Evolutionary conservation across 2,329 filamentous ascomycete genomes (phyloP).

Genomic region (Diaporthe aspalathi): DNA sequence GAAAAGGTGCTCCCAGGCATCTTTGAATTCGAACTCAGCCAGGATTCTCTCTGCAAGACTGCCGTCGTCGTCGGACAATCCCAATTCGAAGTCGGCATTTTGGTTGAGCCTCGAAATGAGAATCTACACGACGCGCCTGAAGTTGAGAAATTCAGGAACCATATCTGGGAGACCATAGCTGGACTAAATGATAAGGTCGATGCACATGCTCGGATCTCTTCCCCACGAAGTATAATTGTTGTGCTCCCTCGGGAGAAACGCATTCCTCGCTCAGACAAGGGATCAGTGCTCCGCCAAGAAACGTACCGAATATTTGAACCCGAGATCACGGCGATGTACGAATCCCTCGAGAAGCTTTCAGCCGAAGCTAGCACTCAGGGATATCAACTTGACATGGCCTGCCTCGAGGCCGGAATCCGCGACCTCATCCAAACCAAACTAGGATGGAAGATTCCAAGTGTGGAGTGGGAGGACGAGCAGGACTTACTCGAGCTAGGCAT

Average conservation of each 20-base stretch:
- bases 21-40: neutral
- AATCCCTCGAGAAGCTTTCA: neutral
- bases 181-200: neutral
- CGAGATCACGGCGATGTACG: neutral
- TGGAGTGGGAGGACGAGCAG: neutral
- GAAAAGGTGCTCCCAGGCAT: conserved; percentile 2
- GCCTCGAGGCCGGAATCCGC: neutral
- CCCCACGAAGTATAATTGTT: neutral
- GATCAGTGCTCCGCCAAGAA: neutral
- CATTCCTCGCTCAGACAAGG: conserved; percentile 4
- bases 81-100: neutral
- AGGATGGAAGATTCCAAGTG: conserved; percentile 3
- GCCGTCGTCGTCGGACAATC: neutral
- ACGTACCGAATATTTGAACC: neutral
- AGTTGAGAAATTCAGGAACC: neutral
- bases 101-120: neutral
- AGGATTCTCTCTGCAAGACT: neutral
- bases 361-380: neutral
- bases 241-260: neutral
- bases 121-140: neutral
- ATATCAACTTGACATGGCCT: neutral
- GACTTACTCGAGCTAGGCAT: neutral
- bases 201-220: neutral
- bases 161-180: neutral
- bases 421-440: neutral